phyloP scores from a whole-genome alignment of 1,284 basidiomycete species.

The Peniophora sp. region DNA sequence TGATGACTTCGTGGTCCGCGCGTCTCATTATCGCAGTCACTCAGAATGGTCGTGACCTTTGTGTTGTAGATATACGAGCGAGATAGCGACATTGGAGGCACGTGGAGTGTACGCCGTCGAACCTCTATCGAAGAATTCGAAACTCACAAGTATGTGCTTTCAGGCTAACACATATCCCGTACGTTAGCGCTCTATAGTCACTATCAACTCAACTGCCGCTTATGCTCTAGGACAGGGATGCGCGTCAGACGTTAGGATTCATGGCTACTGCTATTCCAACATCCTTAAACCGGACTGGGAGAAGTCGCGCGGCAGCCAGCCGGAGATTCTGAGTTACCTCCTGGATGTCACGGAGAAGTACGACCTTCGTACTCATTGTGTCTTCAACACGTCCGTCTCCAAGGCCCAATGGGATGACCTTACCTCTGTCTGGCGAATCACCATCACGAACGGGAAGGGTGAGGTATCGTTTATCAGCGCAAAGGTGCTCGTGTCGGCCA shows the following conservation, averaged over 20 bases:
- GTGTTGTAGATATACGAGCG: slow-evolving; percentile 24
- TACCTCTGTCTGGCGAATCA: slow-evolving; percentile 25
- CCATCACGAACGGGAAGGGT: slow-evolving; percentile 19
- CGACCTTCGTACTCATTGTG: slow-evolving; percentile 13
- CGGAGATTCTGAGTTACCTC: slow-evolving; percentile 26
- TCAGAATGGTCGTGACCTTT: neutral
- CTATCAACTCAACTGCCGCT: neutral
- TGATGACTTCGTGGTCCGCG: slow-evolving; percentile 18
- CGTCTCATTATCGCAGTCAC: neutral
- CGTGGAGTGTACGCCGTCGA: slow-evolving; percentile 22
- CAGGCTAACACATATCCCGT: slow-evolving; percentile 25
- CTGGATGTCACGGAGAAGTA: slow-evolving; percentile 17
- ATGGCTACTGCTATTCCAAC: slow-evolving; percentile 25
- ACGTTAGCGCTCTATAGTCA: slow-evolving; percentile 1
- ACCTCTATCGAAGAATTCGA: neutral
- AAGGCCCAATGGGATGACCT: slow-evolving; percentile 31
- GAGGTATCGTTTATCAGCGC: slow-evolving; percentile 11
- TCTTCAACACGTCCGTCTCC: slow-evolving; percentile 26
- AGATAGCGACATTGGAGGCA: slow-evolving; percentile 24
- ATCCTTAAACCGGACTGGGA: slow-evolving; percentile 25
- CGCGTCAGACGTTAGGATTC: slow-evolving; percentile 18
- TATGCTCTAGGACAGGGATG: slow-evolving; percentile 12
- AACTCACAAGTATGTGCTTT: neutral
- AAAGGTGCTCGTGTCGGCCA: slow-evolving; percentile 35
- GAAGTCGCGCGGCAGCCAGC: slow-evolving; percentile 16